phyloP scores from a whole-genome alignment of 805 yeast species.

The Kazachstania taianensis region DNA sequence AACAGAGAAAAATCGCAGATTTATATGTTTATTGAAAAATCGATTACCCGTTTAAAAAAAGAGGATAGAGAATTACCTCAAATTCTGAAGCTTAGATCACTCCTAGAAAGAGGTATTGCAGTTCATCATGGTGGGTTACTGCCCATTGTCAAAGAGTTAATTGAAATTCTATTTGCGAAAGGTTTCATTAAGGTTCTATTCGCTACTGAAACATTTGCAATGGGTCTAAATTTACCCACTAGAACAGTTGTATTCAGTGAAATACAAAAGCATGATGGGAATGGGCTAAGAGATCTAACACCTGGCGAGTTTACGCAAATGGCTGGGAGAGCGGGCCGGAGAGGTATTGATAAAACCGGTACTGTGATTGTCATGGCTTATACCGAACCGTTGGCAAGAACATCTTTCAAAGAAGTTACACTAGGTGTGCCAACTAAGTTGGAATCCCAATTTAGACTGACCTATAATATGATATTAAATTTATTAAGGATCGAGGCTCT shows the following conservation, averaged over 20 bases:
- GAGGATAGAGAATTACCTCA: slow-evolving; percentile 94
- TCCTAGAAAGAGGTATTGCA: slow-evolving; percentile 85
- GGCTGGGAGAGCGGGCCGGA: slow-evolving; percentile 98
- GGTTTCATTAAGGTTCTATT: slow-evolving; percentile 82
- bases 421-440: slow-evolving; percentile 86
- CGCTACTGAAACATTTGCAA: slow-evolving; percentile 97
- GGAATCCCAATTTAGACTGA: slow-evolving; percentile 84
- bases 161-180: slow-evolving; percentile 82
- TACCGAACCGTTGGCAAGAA: slow-evolving; percentile 46
- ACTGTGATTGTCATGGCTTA: slow-evolving; percentile 90
- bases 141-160: slow-evolving; percentile 88
- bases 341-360: slow-evolving; percentile 90
- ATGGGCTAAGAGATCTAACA: slow-evolving; percentile 62
- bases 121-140: slow-evolving; percentile 91
- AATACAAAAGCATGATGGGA: slow-evolving; percentile 83
- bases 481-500: slow-evolving; percentile 86
- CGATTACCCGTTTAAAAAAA: slow-evolving; percentile 74
- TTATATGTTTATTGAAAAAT: slow-evolving; percentile 85
- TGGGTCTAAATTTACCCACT: slow-evolving; percentile 95
- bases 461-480: slow-evolving; percentile 92
- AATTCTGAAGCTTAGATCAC: slow-evolving; percentile 68
- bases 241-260: slow-evolving; percentile 90
- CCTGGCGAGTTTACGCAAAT: slow-evolving; percentile 98
- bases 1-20: slow-evolving; percentile 85
- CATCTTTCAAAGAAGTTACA: slow-evolving; percentile 66